phyloP scores from a whole-genome alignment of 768 basidiomycete genomes.

The Scleroderma citrinum region DNA sequence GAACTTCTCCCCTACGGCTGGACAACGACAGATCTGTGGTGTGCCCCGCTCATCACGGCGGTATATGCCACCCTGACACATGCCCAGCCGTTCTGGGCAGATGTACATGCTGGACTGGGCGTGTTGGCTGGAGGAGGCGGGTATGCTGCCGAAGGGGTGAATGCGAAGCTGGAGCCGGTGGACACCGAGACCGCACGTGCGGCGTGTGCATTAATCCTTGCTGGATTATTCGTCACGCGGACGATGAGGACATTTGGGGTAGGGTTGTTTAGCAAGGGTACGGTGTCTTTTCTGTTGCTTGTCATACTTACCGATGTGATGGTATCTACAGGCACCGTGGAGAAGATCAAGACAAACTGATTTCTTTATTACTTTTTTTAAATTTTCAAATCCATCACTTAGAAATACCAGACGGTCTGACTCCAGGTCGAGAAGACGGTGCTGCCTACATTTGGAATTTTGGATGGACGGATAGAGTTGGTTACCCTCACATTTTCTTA shows the following conservation, averaged over 20 bases:
- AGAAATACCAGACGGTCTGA: too few species aligned
- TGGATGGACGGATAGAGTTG: too few species aligned
- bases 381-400: too few species aligned
- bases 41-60: constrained; percentile 70
- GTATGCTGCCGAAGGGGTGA: neutral
- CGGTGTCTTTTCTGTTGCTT: neutral
- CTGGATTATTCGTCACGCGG: constrained; percentile 54
- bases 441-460: too few species aligned
- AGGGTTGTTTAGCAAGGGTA: constrained; percentile 13
- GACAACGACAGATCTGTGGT: constrained; percentile 83
- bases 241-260: constrained; percentile 58
- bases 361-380: neutral
- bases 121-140: constrained; percentile 40
- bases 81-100: constrained; percentile 79
- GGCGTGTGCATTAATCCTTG: constrained; percentile 62
- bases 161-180: constrained; percentile 36
- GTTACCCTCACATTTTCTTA: too few species aligned
- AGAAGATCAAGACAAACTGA: constrained; percentile 27
- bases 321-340: constrained; percentile 3
- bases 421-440: too few species aligned
- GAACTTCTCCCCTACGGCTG: constrained; percentile 82
- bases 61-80: constrained; percentile 81
- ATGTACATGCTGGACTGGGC: constrained; percentile 44
- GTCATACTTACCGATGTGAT: neutral
- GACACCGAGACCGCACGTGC: constrained; percentile 65